A percentile compares a stretch with the other conserved stretches of the same genome.
Evolutionary conservation across 805 yeast genomes (phyloP).

Genomic region (Candida saitoana): DNA sequence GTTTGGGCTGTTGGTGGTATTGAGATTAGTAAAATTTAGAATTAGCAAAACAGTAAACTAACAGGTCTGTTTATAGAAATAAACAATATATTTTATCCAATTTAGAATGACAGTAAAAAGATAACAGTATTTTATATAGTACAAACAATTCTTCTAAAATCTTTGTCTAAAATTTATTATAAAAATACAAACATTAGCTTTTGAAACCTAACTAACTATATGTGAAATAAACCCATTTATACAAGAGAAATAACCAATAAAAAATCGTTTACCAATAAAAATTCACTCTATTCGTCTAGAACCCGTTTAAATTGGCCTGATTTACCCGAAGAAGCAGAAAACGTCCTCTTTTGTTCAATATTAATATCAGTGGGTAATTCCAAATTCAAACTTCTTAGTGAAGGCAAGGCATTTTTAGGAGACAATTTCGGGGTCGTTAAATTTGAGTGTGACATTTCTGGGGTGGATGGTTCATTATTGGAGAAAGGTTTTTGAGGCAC

Average conservation of each 20-base stretch:
- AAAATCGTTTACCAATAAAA: constrained; percentile 12
- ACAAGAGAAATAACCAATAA: background rate
- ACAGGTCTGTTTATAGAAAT: no score
- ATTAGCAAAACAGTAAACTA: background rate
- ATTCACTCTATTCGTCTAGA: constrained; percentile 3
- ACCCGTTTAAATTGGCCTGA: constrained; percentile 15
- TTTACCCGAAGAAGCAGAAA: constrained; percentile 17
- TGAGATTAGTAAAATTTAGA: constrained; percentile 28
- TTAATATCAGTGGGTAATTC: constrained; percentile 42
- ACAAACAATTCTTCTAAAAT: no score
- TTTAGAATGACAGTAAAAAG: no score
- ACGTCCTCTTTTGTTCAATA: constrained; percentile 5
- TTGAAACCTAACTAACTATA: background rate
- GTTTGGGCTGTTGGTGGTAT: constrained; percentile 85
- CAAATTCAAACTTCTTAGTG: constrained; percentile 47
- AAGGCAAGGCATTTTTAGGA: constrained; percentile 32
- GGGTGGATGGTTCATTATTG: constrained; percentile 9
- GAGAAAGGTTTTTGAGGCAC: constrained; percentile 11
- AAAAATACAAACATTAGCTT: constrained; percentile 1
- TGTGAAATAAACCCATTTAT: background rate
- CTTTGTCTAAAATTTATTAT: background rate
- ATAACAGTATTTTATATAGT: no score
- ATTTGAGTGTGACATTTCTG: constrained; percentile 10
- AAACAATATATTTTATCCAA: no score
- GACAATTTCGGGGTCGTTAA: constrained; percentile 27